Base-by-base conservation (phyloP, 2,329 filamentous ascomycete genomes). In the Exophiala sideris region DNA sequence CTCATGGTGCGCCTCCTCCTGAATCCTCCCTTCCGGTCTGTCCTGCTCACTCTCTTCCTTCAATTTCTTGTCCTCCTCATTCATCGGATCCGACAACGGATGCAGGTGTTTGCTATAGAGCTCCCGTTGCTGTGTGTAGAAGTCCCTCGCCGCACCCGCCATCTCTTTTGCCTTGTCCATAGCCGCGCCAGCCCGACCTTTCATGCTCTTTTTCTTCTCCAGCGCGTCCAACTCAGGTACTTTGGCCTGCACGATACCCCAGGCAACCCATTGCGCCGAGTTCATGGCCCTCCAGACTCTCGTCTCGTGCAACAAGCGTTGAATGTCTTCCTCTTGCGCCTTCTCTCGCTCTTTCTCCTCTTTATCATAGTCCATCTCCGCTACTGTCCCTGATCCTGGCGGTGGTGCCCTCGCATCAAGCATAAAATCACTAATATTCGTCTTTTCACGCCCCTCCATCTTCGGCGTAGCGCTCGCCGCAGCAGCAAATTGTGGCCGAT, bases 201-300 rank as follows among this genome's bases (percentile, higher is more conserved):
- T 47, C 41, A 42, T 40, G 29, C 12, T 48, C 38, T 40, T 57
- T 46, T 24, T 38, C 3, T 49, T 34, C 36, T 60, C 64, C 9
- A 68, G 71, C 52, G 72, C 71, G 48, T 86, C 82, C 68, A 92
- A 77, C 0, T 85, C 89, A 0, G 89, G 85, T 1, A 95, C 79
- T 68, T 94, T 91, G 45, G 94, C 92, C 73, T 99, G 94, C 48
- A 99, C 88, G 58, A 97, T 89, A 20, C 94, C 94, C 94, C 94
- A 99, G 1, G 91, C 89, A 20, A 95, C 83, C 94, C 94, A 99
- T 72, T 88, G 84, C 1, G 89, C 90, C 34, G 87, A 91, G 72
- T 94, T 95, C 36, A 90, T 89, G 0, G 89, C 77, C 2, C 94
- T 84, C 94, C 94, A 99, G 42, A 95, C 76, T 12, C 84, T 79